phyloP scores from a whole-genome alignment of 306 rosid species.

The Lablab purpureus region DNA sequence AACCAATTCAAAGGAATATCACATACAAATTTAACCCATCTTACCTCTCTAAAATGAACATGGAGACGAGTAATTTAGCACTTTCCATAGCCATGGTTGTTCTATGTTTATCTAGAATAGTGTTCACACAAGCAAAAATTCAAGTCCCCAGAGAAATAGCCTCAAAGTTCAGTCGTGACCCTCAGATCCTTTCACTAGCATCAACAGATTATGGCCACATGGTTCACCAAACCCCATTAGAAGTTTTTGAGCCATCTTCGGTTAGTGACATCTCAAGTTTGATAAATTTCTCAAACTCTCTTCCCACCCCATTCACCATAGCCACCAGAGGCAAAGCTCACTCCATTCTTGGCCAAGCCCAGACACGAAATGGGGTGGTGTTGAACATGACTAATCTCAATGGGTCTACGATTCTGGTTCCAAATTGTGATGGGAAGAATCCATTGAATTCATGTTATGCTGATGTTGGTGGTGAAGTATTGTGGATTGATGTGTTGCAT shows the following conservation, averaged over 20 bases:
- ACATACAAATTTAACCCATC: not conserved
- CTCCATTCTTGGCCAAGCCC: conserved; percentile 72
- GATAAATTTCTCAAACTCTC: conserved; percentile 52
- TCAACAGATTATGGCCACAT: conserved; percentile 76
- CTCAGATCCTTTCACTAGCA: conserved; percentile 49
- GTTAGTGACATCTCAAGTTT: conserved; percentile 52
- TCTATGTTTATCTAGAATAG: conserved; percentile 12
- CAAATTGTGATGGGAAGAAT: conserved; percentile 12
- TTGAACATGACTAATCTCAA: conserved; percentile 70
- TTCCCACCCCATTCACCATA: conserved; percentile 51
- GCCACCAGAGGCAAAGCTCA: conserved; percentile 84
- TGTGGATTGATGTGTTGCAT: conserved; percentile 76
- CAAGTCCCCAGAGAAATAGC: conserved; percentile 47
- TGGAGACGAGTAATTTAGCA: no score
- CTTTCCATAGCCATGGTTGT: not conserved
- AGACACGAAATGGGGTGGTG: conserved; percentile 69
- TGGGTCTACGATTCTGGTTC: conserved; percentile 40
- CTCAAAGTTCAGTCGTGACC: conserved; percentile 49
- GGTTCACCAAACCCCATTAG: conserved; percentile 48
- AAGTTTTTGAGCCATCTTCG: conserved; percentile 63
- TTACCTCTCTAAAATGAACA: no score
- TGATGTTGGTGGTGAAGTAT: conserved; percentile 82
- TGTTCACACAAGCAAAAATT: not conserved
- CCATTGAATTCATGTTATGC: conserved; percentile 50
- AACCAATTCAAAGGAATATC: not conserved